These are phyloP conservation scores for Populus davidiana DNA, from an alignment of 345 rosid genomes.

Conservation along the genomic window DNA sequence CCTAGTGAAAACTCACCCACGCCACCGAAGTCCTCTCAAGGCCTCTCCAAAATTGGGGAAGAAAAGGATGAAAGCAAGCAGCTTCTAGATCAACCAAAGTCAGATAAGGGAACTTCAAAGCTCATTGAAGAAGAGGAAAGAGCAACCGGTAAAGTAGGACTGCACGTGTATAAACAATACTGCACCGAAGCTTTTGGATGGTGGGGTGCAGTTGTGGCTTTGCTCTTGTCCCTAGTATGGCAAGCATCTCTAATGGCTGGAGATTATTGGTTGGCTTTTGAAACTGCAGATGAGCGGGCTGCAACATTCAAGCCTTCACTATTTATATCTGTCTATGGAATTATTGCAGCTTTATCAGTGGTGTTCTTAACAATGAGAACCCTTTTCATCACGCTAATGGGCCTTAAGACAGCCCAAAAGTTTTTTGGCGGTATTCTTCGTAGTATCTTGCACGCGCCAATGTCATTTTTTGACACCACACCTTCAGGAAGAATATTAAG, in stretches of 20 bases:
- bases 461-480: constrained; percentile 95
- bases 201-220: constrained; percentile 65
- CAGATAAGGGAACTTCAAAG: constrained; percentile 54
- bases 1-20: constrained; percentile 36
- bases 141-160: constrained; percentile 75
- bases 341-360: constrained; percentile 54
- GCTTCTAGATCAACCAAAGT: constrained; percentile 37
- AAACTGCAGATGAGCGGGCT: constrained; percentile 59
- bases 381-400: constrained; percentile 51
- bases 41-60: constrained; percentile 36
- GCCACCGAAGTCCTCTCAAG: constrained; percentile 33
- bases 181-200: constrained; percentile 86
- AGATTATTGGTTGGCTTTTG: constrained; percentile 93
- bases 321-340: constrained; percentile 62
- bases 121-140: constrained; percentile 86
- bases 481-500: constrained; percentile 95
- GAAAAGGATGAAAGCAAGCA: constrained; percentile 48
- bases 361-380: constrained; percentile 52
- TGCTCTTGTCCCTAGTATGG: constrained; percentile 64
- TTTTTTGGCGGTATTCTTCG: constrained; percentile 69
- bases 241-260: constrained; percentile 79
- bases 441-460: constrained; percentile 93
- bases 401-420: constrained; percentile 78
- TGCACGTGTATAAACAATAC: constrained; percentile 67
- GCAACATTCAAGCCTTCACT: constrained; percentile 44